Percentiles rank a stretch among this genome's conserved stretches.
phyloP scores from a whole-genome alignment of 345 rosid species.

The Arabidopsis suecica region DNA sequence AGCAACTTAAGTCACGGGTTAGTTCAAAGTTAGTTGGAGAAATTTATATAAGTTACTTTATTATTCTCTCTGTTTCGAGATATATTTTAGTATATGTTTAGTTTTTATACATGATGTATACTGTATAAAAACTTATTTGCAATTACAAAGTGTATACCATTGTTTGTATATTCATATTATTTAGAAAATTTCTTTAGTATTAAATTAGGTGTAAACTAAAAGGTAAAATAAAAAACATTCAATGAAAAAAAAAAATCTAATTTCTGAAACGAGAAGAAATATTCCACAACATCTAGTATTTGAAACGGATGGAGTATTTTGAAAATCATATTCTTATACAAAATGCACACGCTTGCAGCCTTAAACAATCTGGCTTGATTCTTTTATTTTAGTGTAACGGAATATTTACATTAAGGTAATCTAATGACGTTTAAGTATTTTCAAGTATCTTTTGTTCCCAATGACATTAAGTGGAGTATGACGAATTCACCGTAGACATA shows the following conservation, averaged over 20 bases:
- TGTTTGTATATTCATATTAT: no score
- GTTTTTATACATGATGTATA: no score
- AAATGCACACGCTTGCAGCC: neutral
- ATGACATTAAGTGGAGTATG: neutral
- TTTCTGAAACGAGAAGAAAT: neutral
- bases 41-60: neutral
- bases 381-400: neutral
- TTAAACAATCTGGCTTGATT: neutral
- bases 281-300: neutral
- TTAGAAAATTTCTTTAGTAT: no score
- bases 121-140: no score
- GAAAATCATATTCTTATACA: no score
- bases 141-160: no score
- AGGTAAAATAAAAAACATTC: no score
- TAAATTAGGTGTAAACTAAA: no score
- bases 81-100: no score
- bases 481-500: slow-evolving; percentile 13
- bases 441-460: neutral
- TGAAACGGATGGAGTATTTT: neutral
- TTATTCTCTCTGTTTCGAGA: neutral
- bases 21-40: slow-evolving; percentile 29
- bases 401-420: no score
- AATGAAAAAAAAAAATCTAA: no score
- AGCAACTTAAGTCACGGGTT: slow-evolving; percentile 28
- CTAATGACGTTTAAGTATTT: no score